These are phyloP conservation scores for Ulvella scutata DNA, from an alignment of 139 green algal species.

Conservation along the genomic window DNA sequence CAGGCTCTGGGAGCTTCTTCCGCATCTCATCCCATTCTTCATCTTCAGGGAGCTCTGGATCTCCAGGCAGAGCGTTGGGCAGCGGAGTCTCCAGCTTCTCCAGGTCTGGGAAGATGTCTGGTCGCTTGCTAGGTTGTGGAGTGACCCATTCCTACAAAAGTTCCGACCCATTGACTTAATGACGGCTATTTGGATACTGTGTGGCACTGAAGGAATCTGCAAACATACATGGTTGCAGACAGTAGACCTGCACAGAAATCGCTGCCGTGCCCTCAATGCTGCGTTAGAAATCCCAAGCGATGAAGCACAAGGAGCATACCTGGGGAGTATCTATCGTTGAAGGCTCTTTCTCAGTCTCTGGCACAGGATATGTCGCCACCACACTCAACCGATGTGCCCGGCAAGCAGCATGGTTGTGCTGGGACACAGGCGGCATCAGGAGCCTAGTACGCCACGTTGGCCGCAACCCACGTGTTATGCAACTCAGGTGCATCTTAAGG, in stretches of 20 bases:
- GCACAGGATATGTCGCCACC: slow-evolving; percentile 34
- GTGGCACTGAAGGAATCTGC: not conserved
- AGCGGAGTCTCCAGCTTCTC: slow-evolving; percentile 72
- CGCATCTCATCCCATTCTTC: slow-evolving; percentile 68
- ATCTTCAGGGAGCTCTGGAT: slow-evolving; percentile 84
- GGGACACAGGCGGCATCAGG: too few species aligned
- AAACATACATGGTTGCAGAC: not conserved
- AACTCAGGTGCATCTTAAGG: too few species aligned
- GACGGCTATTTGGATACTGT: not conserved
- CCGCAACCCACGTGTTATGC: too few species aligned
- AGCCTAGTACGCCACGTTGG: too few species aligned
- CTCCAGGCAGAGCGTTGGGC: slow-evolving; percentile 54
- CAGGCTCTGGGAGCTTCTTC: slow-evolving; percentile 49
- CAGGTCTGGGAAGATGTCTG: slow-evolving; percentile 89
- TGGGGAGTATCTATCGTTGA: slow-evolving; percentile 68
- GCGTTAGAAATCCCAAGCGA: not conserved
- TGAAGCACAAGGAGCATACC: slow-evolving; percentile 11
- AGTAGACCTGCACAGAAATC: not conserved
- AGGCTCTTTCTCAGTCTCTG: slow-evolving; percentile 74
- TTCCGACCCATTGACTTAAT: not conserved
- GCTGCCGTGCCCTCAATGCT: not conserved
- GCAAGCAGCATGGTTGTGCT: too few species aligned
- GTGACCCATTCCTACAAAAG: slow-evolving; percentile 76
- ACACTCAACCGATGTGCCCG: slow-evolving; percentile 13
- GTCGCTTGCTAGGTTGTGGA: slow-evolving; percentile 63